Evolutionary conservation across 805 yeast species (phyloP), one percentile per base, ranked within the genome.

Genomic region (Zygotorulaspora sp.): DNA sequence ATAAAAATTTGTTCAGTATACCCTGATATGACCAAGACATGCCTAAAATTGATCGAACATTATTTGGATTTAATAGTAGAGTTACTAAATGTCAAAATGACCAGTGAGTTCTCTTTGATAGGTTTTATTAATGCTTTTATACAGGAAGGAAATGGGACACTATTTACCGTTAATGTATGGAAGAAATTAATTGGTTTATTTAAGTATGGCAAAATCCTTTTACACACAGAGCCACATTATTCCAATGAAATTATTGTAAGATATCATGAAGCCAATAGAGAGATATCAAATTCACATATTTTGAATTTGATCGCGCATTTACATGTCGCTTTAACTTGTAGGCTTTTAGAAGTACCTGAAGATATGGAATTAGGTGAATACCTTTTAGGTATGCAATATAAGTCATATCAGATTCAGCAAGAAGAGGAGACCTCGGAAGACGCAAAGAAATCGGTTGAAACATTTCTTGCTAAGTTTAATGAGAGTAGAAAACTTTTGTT

Each of bases 371-470:
- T 56, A 49, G 34, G 38, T 63, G 32, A 38, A 32, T 25, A 32
- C 15, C 23, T 35, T 30, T 24, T 31, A 23, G 22, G 30, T 11
- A 16, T 28, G 29, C 47, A 36, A 21, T 38, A 26, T 21, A 43
- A 24, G 35, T 39, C 32, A 15, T 48, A 19, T 10, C 36, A 23
- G 22, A 36, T 39, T 16, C 38, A 45, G 28, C 47, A 44, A 34
- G 41, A 35, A 14, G 38, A 29, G 4, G 12, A 31, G 5, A 20
- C 28, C 5, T 25, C 29, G 13, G 20, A 16, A 6, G 45, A 27
- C 2, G 74, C 70, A 30, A 28, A 4, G 74, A 69, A 33, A 10
- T 67, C 65, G 1, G 58, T 71, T 11, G 63, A 67, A 38, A 57
- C 56, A 17, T 56, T 62, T 3, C 49, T 72, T 23, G 50, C 50